These are phyloP conservation scores for Claviceps maximensis DNA, from an alignment of 2,329 filamentous ascomycete species.

Conservation along the genomic window DNA sequence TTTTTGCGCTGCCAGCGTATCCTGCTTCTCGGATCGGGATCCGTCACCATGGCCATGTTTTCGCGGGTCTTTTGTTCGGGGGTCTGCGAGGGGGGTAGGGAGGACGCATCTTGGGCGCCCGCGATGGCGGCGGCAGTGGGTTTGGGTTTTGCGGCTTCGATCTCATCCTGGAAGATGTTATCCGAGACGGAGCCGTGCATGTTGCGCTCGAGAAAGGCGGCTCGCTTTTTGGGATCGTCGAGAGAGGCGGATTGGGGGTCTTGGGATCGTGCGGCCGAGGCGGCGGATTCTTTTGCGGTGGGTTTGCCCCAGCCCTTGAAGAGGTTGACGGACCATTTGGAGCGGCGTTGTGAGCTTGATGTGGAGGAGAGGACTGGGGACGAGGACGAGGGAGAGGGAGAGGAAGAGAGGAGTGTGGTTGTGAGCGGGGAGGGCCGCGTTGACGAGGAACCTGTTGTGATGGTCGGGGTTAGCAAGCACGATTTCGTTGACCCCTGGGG, in stretches of 20 bases:
- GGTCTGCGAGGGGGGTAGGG: slow-evolving; percentile 8
- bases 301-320: slow-evolving; percentile 23
- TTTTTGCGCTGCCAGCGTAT: slow-evolving; percentile 72
- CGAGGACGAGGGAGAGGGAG: not conserved
- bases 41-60: slow-evolving; percentile 49
- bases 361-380: not conserved
- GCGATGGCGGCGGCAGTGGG: slow-evolving; percentile 3
- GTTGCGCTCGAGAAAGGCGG: slow-evolving; percentile 27
- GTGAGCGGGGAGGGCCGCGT: slow-evolving; percentile 6
- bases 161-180: slow-evolving; percentile 51
- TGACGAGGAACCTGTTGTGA: slow-evolving; percentile 5
- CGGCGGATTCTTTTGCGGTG: slow-evolving; percentile 15
- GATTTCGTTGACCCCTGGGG: no score
- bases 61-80: slow-evolving; percentile 27
- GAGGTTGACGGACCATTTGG: slow-evolving; percentile 29
- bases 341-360: slow-evolving; percentile 20
- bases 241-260: slow-evolving; percentile 20
- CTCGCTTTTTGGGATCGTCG: slow-evolving; percentile 28
- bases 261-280: slow-evolving; percentile 11
- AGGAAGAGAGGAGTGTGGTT: slow-evolving; percentile 9
- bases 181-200: slow-evolving; percentile 33
- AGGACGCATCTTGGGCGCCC: slow-evolving; percentile 1
- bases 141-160: slow-evolving; percentile 24
- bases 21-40: slow-evolving; percentile 62
- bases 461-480: not conserved